A percentile compares a stretch with the other conserved stretches of the same genome.
phyloP scores from a whole-genome alignment of 805 yeast genomes.

The Cephaloascus albidus region DNA sequence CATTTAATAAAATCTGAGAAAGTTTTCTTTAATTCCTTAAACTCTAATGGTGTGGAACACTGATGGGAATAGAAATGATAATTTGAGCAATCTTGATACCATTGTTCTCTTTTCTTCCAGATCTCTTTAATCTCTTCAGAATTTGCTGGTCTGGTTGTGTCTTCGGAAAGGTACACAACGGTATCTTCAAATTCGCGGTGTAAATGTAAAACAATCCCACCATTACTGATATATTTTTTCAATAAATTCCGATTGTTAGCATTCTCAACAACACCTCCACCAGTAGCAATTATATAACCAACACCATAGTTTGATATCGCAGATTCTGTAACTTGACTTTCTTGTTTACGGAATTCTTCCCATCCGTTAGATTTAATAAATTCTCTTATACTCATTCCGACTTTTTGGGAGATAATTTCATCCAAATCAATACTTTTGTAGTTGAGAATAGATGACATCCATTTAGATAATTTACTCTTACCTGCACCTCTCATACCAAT shows the following conservation, averaged over 20 bases:
- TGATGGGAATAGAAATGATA: slow-evolving; percentile 70
- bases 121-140: slow-evolving; percentile 71
- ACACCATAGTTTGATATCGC: slow-evolving; percentile 26
- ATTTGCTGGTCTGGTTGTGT: slow-evolving; percentile 83
- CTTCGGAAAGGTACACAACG: slow-evolving; percentile 62
- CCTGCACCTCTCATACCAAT: slow-evolving; percentile 99
- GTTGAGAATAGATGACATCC: slow-evolving; percentile 66
- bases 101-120: slow-evolving; percentile 72
- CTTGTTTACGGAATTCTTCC: slow-evolving; percentile 76
- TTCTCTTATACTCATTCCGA: slow-evolving; percentile 44
- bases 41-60: slow-evolving; percentile 46
- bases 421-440: slow-evolving; percentile 73
- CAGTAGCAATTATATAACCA: slow-evolving; percentile 78
- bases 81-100: slow-evolving; percentile 77
- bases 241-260: slow-evolving; percentile 56
- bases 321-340: slow-evolving; percentile 45
- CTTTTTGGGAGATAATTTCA: slow-evolving; percentile 48
- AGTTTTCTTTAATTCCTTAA: slow-evolving; percentile 45
- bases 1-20: slow-evolving; percentile 49
- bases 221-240: slow-evolving; percentile 39
- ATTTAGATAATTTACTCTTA: slow-evolving; percentile 74
- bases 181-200: slow-evolving; percentile 84
- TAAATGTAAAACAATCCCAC: slow-evolving; percentile 82
- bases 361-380: slow-evolving; percentile 65
- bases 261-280: slow-evolving; percentile 92